phyloP scores from a whole-genome alignment of 495 filamentous ascomycete species.

The Trichoderma orchidacearum region DNA sequence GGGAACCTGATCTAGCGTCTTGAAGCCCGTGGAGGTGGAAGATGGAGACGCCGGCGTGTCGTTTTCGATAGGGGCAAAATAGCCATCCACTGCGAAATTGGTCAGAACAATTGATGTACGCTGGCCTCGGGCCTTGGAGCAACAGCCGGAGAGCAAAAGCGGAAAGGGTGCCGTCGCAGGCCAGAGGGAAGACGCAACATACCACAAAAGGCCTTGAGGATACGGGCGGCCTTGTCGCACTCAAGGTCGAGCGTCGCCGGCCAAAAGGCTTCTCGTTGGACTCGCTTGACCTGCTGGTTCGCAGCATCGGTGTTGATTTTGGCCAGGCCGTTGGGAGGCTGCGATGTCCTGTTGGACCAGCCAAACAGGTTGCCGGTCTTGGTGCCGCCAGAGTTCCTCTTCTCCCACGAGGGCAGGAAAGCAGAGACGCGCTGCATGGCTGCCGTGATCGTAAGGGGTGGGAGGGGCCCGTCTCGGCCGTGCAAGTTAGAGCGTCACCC shows the following conservation, averaged over 20 bases:
- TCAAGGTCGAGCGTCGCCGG: constrained; percentile 70
- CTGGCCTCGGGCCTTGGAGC: background rate
- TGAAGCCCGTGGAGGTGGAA: background rate
- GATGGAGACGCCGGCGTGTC: constrained; percentile 13
- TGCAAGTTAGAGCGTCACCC: background rate
- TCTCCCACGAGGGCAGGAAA: constrained; percentile 36
- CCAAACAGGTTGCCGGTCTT: constrained; percentile 16
- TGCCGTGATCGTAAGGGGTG: constrained; percentile 3
- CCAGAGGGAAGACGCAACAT: constrained; percentile 9
- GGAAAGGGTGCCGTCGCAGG: background rate
- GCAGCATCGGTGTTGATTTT: constrained; percentile 1
- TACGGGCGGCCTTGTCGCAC: constrained; percentile 76
- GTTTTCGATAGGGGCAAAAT: constrained; percentile 22
- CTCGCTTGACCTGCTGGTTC: background rate
- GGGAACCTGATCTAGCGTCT: constrained; percentile 35
- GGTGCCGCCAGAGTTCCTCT: constrained; percentile 22
- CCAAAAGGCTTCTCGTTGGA: constrained; percentile 57
- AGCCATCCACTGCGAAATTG: constrained; percentile 26
- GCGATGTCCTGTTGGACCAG: background rate
- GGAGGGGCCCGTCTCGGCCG: background rate
- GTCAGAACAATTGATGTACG: background rate
- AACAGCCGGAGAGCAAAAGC: background rate
- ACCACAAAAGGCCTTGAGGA: constrained; percentile 72
- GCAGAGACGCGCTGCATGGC: constrained; percentile 37
- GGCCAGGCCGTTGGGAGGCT: constrained; percentile 1